Percentiles rank a stretch among this genome's conserved stretches.
Evolutionary conservation across 2,329 filamentous ascomycete species (phyloP).

Genomic region (Septoria petroselini): DNA sequence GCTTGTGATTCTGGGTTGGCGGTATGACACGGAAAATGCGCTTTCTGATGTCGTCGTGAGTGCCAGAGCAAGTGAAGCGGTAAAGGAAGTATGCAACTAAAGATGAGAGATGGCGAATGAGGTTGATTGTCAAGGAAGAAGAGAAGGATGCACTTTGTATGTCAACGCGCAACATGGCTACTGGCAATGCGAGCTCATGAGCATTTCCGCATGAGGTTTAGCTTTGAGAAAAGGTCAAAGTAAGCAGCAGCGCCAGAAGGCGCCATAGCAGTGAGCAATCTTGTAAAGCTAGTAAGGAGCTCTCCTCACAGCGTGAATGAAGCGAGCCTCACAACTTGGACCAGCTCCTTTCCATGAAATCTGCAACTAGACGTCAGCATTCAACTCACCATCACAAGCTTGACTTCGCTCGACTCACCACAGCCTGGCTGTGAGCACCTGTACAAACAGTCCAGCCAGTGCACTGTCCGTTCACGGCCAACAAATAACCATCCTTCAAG

Average conservation of each 20-base stretch:
- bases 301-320: slow-evolving; percentile 40
- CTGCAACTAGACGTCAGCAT: slow-evolving; percentile 19
- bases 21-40: too few relatives aligned
- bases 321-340: slow-evolving; percentile 38
- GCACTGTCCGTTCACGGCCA: slow-evolving; percentile 39
- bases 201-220: too few relatives aligned
- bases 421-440: slow-evolving; percentile 33
- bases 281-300: slow-evolving; percentile 41
- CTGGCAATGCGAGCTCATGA: too few relatives aligned
- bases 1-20: too few relatives aligned
- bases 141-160: too few relatives aligned
- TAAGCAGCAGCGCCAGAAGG: neutral
- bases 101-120: too few relatives aligned
- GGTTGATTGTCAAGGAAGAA: too few relatives aligned
- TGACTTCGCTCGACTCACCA: slow-evolving; percentile 33
- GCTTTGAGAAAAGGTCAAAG: too few relatives aligned
- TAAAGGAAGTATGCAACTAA: too few relatives aligned
- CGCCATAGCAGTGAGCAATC: neutral
- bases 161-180: too few relatives aligned
- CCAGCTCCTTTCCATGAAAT: slow-evolving; percentile 41
- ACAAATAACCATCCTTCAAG: slow-evolving; percentile 39
- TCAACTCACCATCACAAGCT: neutral
- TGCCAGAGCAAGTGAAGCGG: too few relatives aligned
- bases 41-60: too few relatives aligned
- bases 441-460: slow-evolving; percentile 43